Evolutionary conservation across 2,329 filamentous ascomycete genomes (phyloP).

Genomic region (Ophiocordyceps unilateralis): DNA sequence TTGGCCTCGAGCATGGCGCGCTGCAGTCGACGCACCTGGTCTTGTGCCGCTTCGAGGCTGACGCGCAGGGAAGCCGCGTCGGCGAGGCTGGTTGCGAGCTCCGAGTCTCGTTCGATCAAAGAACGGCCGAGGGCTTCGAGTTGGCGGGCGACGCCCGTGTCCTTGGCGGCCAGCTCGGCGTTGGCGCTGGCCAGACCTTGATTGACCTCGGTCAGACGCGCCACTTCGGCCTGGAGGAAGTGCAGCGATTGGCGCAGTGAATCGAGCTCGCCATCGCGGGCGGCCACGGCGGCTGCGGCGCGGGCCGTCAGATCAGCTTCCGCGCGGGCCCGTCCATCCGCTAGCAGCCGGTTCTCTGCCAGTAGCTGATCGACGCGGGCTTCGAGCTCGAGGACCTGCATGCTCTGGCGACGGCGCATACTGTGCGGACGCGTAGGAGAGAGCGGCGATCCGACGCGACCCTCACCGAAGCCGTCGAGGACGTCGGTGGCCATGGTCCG

Average conservation of each 20-base stretch:
- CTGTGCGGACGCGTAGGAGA: constrained; percentile 90
- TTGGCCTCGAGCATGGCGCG: constrained; percentile 39
- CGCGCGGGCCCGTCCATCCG: constrained; percentile 51
- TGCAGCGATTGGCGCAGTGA: constrained; percentile 62
- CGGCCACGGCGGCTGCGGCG: constrained; percentile 53
- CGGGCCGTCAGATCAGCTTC: constrained; percentile 45
- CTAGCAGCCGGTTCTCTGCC: constrained; percentile 67
- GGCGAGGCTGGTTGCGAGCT: constrained; percentile 30
- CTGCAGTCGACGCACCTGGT: constrained; percentile 35
- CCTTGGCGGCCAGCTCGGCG: constrained; percentile 55
- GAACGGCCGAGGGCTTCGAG: constrained; percentile 34
- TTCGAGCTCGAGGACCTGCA: constrained; percentile 91
- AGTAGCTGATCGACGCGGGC: constrained; percentile 66
- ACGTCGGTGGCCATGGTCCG: constrained; percentile 81
- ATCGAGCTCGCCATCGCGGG: constrained; percentile 77
- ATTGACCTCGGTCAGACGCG: constrained; percentile 67
- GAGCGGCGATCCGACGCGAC: constrained; percentile 66
- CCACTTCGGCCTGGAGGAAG: constrained; percentile 67
- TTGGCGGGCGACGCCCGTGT: constrained; percentile 45
- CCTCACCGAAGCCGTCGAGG: constrained; percentile 88
- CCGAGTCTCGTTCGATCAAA: not conserved
- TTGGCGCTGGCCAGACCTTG: constrained; percentile 64
- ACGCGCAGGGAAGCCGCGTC: constrained; percentile 65
- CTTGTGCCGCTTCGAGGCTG: constrained; percentile 58
- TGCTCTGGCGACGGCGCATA: constrained; percentile 92